These are phyloP conservation scores for Dothistroma pini DNA, from an alignment of 2,329 filamentous ascomycete species.

Conservation along the genomic window DNA sequence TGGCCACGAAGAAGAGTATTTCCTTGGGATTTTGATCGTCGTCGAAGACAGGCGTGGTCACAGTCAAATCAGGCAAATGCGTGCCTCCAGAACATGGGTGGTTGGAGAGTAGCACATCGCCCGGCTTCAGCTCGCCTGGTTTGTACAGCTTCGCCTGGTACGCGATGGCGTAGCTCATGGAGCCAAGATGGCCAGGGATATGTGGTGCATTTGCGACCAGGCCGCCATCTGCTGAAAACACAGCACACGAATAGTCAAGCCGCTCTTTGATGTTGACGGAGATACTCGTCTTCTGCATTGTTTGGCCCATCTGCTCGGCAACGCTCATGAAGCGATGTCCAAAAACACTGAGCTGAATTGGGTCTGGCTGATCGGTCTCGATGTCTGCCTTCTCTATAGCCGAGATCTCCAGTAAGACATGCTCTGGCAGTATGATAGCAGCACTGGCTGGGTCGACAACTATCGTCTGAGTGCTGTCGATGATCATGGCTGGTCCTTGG, in stretches of 20 bases:
- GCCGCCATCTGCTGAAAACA: slow-evolving; percentile 74
- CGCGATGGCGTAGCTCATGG: slow-evolving; percentile 79
- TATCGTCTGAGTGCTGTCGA: slow-evolving; percentile 86
- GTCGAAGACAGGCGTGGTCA: slow-evolving; percentile 74
- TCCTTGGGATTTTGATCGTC: slow-evolving; percentile 49
- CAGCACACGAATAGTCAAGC: slow-evolving; percentile 76
- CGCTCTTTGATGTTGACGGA: slow-evolving; percentile 79
- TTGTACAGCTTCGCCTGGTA: slow-evolving; percentile 72
- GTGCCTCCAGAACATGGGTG: slow-evolving; percentile 82
- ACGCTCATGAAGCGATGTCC: slow-evolving; percentile 82
- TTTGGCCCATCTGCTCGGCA: slow-evolving; percentile 78
- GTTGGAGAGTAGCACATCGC: slow-evolving; percentile 79
- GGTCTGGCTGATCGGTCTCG: slow-evolving; percentile 51
- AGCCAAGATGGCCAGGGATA: slow-evolving; percentile 75
- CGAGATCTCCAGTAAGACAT: slow-evolving; percentile 82
- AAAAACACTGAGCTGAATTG: slow-evolving; percentile 74
- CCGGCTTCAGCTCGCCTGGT: slow-evolving; percentile 70
- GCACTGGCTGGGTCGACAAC: slow-evolving; percentile 76
- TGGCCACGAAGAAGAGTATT: slow-evolving; percentile 82
- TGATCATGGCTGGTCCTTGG: slow-evolving; percentile 77
- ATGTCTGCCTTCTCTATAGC: too few species aligned
- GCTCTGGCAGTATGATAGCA: slow-evolving; percentile 78
- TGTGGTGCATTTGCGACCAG: slow-evolving; percentile 76
- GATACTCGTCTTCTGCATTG: slow-evolving; percentile 74
- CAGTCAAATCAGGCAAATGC: slow-evolving; percentile 78